phyloP scores from a whole-genome alignment of 495 filamentous ascomycete species.

The Beverwykella pulmonaria region DNA sequence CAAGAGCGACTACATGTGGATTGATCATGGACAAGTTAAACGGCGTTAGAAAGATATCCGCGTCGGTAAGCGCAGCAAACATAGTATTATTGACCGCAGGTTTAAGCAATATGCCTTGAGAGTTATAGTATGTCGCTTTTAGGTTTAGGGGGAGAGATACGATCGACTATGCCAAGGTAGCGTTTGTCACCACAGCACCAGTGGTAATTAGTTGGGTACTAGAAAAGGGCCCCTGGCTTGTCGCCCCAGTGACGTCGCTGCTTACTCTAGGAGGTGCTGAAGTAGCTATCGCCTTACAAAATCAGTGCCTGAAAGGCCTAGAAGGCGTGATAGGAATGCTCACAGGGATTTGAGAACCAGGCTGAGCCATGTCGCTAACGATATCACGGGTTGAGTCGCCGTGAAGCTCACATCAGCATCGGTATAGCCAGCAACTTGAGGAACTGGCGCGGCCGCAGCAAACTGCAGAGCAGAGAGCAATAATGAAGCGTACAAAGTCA shows the following conservation, averaged over 20 bases:
- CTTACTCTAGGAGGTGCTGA: constrained; percentile 33
- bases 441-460: constrained; percentile 42
- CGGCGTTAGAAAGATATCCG: constrained; percentile 67
- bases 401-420: constrained; percentile 41
- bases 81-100: constrained; percentile 75
- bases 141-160: constrained; percentile 45
- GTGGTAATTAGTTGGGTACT: constrained; percentile 46
- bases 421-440: constrained; percentile 46
- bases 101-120: constrained; percentile 67
- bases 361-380: constrained; percentile 32
- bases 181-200: constrained; percentile 40
- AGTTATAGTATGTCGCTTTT: constrained; percentile 61
- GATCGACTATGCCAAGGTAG: constrained; percentile 39
- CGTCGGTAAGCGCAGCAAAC: constrained; percentile 76
- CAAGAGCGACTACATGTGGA: constrained; percentile 74
- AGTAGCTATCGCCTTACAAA: constrained; percentile 17
- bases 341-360: constrained; percentile 36
- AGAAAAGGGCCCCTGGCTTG: constrained; percentile 47
- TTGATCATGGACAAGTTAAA: constrained; percentile 77
- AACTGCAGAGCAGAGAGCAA: constrained; percentile 36
- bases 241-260: constrained; percentile 40
- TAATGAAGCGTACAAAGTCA: constrained; percentile 29
- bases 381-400: constrained; percentile 28
- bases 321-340: background rate
- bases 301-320: background rate